Evolutionary conservation across 805 yeast species (phyloP).

Genomic region (Candida takata): DNA sequence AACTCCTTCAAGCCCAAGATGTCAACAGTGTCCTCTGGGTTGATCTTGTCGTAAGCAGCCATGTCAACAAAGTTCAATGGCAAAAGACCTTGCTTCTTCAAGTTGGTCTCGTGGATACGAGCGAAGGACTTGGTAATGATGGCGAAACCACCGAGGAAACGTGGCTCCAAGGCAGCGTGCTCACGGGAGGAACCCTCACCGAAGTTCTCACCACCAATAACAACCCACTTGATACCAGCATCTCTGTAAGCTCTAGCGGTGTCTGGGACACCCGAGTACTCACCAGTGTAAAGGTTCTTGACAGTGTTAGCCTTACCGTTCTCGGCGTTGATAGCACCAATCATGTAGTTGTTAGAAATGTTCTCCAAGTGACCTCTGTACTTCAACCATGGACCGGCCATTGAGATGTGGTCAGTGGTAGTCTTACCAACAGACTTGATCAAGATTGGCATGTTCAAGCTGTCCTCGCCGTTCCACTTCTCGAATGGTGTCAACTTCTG

Average conservation of each 20-base stretch:
- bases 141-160: slow-evolving; percentile 97
- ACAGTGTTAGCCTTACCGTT: slow-evolving; percentile 90
- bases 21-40: slow-evolving; percentile 86
- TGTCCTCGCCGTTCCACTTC: slow-evolving; percentile 96
- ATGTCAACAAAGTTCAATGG: slow-evolving; percentile 90
- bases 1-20: slow-evolving; percentile 74
- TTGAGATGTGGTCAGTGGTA: slow-evolving; percentile 98
- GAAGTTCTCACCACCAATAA: slow-evolving; percentile 95
- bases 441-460: slow-evolving; percentile 81
- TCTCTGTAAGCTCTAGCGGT: slow-evolving; percentile 94
- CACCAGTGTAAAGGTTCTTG: slow-evolving; percentile 87
- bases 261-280: slow-evolving; percentile 92
- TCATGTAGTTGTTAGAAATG: slow-evolving; percentile 98
- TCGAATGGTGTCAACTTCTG: slow-evolving; percentile 90
- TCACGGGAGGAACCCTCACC: slow-evolving; percentile 99
- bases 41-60: slow-evolving; percentile 89
- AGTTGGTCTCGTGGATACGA: slow-evolving; percentile 98
- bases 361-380: slow-evolving; percentile 99
- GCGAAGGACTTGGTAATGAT: slow-evolving; percentile 97
- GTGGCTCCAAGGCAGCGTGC: slow-evolving; percentile 99
- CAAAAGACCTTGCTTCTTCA: slow-evolving; percentile 98
- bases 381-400: slow-evolving; percentile 99
- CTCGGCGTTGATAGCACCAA: slow-evolving; percentile 97
- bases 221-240: slow-evolving; percentile 91
- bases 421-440: slow-evolving; percentile 96